Evolutionary conservation across 768 basidiomycete genomes (phyloP), one percentile per base, ranked within the genome.

Genomic region (Mycena haematopus): DNA sequence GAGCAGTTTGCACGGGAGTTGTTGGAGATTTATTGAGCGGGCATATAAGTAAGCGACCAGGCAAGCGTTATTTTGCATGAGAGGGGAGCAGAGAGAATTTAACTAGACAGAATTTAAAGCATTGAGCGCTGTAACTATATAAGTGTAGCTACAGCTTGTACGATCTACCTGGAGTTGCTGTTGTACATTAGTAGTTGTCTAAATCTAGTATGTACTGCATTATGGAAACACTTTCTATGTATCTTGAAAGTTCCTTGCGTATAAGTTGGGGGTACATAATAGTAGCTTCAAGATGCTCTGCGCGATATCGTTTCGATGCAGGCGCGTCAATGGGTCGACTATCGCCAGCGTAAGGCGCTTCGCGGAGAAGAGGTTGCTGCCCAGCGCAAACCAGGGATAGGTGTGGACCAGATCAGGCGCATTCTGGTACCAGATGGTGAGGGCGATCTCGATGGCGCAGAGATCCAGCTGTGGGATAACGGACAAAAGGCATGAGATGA

Each of bases 1-100:
- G 88, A 90, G 67, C 86, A 86, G 72, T 90, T 89, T 70, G 86
- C 85, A 8, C 79, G 74, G 19, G 82, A 84, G 71, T 69, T 90
- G 62, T 75, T 89, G 36, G 86, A 88, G 63, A 66, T 72, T 46
- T 72, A 72, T 71, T 67, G 59, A 61, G 44, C 19, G 33, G 21
- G 21, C 19, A 52, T 44, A 21, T 27, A 27, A 33, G 19, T 45
- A 44, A 15, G 58, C 21, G 31, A 22, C 22, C 31, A n/a, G 15
- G 33, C 35, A n/a, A n/a, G 17, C 25, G 24, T 33, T 47, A 45
- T 47, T 35, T 45, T 31, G 29, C 29, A 15, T 13, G 31, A 6
- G n/a, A 31, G 6, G 46, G 50, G 52, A 46, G 29, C 40, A n/a
- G 56, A 38, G 52, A 11, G 22, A 36, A 50, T 31, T 53, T 50